phyloP scores from a whole-genome alignment of 305 asterid species.

The Ajuga reptans region DNA sequence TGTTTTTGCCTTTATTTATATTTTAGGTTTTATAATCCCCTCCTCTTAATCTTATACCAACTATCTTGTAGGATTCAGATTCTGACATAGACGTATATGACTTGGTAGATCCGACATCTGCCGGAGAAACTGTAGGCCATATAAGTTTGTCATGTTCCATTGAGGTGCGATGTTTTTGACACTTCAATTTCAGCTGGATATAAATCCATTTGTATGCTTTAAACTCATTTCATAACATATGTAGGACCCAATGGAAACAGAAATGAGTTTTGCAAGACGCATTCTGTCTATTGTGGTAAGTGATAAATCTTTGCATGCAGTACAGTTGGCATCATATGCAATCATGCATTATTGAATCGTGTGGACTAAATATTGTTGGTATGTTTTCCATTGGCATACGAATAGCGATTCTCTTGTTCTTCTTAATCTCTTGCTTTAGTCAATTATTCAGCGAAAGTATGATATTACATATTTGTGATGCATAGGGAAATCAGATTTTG shows the following conservation, averaged over 20 bases:
- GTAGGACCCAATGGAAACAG: slow-evolving; percentile 95
- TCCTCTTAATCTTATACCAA: slow-evolving; percentile 11
- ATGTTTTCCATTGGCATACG: slow-evolving; percentile 1
- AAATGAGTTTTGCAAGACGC: slow-evolving; percentile 67
- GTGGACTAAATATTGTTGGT: not conserved
- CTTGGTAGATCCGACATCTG: slow-evolving; percentile 61
- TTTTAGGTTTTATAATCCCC: not conserved
- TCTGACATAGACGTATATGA: slow-evolving; percentile 50
- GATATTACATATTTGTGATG: not conserved
- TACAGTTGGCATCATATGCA: slow-evolving; percentile 11
- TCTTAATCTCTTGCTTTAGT: not conserved
- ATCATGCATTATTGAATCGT: slow-evolving; percentile 2
- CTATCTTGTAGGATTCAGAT: slow-evolving; percentile 56
- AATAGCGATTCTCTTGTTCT: not conserved
- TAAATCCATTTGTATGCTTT: slow-evolving; percentile 11
- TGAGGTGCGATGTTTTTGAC: slow-evolving; percentile 50
- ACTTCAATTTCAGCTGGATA: not conserved
- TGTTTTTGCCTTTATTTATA: not conserved
- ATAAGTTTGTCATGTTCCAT: slow-evolving; percentile 74
- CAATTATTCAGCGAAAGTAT: not conserved
- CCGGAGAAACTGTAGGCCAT: slow-evolving; percentile 52
- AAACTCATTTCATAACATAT: slow-evolving; percentile 25
- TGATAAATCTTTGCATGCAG: slow-evolving; percentile 16
- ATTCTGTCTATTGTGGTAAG: slow-evolving; percentile 89
- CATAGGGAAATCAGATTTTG: not conserved